Evolutionary conservation across 2,329 filamentous ascomycete species (phyloP).

Genomic region (Colletotrichum viniferum): DNA sequence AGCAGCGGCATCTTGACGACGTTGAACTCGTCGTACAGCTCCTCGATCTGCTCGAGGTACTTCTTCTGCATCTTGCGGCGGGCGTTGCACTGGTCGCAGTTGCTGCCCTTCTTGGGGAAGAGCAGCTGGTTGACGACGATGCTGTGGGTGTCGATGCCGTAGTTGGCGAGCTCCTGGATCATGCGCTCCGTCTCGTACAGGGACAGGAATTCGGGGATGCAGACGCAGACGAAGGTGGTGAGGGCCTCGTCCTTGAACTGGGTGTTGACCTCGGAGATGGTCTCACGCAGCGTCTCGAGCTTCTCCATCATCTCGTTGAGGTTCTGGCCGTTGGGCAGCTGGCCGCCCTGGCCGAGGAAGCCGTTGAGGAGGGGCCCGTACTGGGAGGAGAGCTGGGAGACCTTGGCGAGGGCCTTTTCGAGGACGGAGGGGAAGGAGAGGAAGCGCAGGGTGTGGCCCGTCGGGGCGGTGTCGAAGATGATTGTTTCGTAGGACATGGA

Average conservation of each 20-base stretch:
- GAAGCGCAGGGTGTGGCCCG: slow-evolving; percentile 97
- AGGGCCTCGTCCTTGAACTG: slow-evolving; percentile 98
- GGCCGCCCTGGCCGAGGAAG: slow-evolving; percentile 78
- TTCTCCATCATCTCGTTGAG: slow-evolving; percentile 92
- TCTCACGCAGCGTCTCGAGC: slow-evolving; percentile 90
- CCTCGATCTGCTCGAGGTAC: slow-evolving; percentile 97
- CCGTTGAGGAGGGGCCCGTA: slow-evolving; percentile 97
- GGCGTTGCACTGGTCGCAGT: slow-evolving; percentile 94
- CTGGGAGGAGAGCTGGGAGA: slow-evolving; percentile 90
- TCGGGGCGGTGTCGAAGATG: slow-evolving; percentile 98
- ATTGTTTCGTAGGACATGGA: slow-evolving; percentile 98
- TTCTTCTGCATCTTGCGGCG: slow-evolving; percentile 99
- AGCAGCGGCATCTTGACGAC: slow-evolving; percentile 97
- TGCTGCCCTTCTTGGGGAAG: slow-evolving; percentile 84
- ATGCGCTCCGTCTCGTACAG: slow-evolving; percentile 99
- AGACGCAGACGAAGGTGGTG: slow-evolving; percentile 97
- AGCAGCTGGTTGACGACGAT: slow-evolving; percentile 98
- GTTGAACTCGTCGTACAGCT: slow-evolving; percentile 98
- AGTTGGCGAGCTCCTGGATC: slow-evolving; percentile 96
- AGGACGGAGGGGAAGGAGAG: slow-evolving; percentile 97
- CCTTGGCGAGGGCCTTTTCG: slow-evolving; percentile 97
- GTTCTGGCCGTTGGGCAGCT: slow-evolving; percentile 88
- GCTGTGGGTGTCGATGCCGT: slow-evolving; percentile 93
- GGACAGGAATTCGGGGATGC: slow-evolving; percentile 95
- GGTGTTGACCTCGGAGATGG: slow-evolving; percentile 93